These are phyloP conservation scores for Marchantia polymorpha DNA, from an alignment of 225 moss, liverwort and hornwort species.

Conservation along the genomic window DNA sequence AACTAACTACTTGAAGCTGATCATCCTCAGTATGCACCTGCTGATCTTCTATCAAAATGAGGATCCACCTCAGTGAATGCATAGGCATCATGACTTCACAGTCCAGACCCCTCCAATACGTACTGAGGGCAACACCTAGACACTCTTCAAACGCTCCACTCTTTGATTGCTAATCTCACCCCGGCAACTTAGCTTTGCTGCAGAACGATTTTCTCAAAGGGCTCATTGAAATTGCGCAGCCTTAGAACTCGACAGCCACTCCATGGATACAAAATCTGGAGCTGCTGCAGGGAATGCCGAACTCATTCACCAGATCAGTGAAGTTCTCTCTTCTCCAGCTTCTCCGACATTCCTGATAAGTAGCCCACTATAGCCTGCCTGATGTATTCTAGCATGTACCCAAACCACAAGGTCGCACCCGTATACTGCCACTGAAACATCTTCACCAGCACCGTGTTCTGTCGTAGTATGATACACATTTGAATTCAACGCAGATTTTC, in stretches of 20 bases:
- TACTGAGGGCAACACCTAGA: neutral
- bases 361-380: neutral
- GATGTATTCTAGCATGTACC: neutral
- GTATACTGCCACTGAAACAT: constrained; percentile 5
- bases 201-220: too few species aligned
- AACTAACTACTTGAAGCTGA: neutral
- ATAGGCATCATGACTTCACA: too few species aligned
- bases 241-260: neutral
- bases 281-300: too few species aligned
- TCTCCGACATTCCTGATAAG: neutral
- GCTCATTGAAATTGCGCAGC: too few species aligned
- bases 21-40: neutral
- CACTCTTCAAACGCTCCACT: neutral
- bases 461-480: too few species aligned
- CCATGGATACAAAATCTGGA: neutral
- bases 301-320: neutral
- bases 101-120: neutral
- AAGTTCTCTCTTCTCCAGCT: constrained; percentile 3
- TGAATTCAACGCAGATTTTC: too few species aligned
- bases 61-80: neutral
- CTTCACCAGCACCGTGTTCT: neutral
- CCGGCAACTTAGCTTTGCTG: neutral
- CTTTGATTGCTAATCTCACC: neutral
- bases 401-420: neutral
- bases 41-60: constrained; percentile 2